A percentile compares a stretch with the other conserved stretches of the same genome.
These are phyloP conservation scores for Nicotiana obtusifolia DNA, from an alignment of 257 asterid genomes.

Conservation along the genomic window DNA sequence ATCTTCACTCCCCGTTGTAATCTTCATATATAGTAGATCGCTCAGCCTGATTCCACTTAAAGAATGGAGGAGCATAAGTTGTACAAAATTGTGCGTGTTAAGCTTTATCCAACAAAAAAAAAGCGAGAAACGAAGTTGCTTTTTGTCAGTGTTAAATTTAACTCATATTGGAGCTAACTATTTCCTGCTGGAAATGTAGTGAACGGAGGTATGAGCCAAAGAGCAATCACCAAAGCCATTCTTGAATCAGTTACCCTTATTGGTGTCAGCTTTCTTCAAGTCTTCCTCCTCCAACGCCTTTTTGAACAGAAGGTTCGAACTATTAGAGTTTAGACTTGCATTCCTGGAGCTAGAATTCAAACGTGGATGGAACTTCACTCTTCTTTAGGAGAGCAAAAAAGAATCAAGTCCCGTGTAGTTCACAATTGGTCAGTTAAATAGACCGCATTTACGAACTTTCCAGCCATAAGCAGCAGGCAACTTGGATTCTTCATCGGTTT, in stretches of 20 bases:
- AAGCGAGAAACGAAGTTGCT: background rate
- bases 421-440: background rate
- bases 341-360: background rate
- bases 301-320: slow-evolving; percentile 57
- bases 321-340: slow-evolving; percentile 53
- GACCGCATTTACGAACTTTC: background rate
- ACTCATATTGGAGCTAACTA: background rate
- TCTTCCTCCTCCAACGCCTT: slow-evolving; percentile 55
- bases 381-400: background rate
- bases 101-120: background rate
- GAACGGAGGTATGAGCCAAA: slow-evolving; percentile 55
- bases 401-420: background rate
- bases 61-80: no score
- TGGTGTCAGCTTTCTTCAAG: slow-evolving; percentile 55
- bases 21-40: no score
- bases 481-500: background rate
- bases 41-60: no score
- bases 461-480: background rate
- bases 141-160: background rate
- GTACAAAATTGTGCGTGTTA: no score
- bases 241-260: slow-evolving; percentile 59
- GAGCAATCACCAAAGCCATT: slow-evolving; percentile 66
- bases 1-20: no score
- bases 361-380: background rate
- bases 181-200: slow-evolving; percentile 31